Evolutionary conservation across 2,329 filamentous ascomycete species (phyloP).

Genomic region (Ophidiomyces ophidiicola): DNA sequence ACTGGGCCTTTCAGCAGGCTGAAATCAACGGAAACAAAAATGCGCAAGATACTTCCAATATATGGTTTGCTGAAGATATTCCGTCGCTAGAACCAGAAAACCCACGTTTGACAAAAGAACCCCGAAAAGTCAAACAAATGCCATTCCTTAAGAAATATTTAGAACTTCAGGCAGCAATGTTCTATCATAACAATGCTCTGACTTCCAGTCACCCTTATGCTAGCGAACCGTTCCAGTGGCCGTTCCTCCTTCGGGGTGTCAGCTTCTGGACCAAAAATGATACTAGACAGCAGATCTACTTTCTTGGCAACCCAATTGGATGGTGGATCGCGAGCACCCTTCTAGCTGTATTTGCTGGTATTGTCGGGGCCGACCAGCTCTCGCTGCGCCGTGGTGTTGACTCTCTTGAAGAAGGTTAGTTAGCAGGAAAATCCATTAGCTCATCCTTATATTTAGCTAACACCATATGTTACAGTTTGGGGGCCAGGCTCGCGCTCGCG

Average conservation of each 20-base stretch:
- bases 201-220: conserved; percentile 95
- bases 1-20: conserved; percentile 94
- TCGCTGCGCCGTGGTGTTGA: conserved; percentile 87
- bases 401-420: conserved; percentile 83
- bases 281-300: conserved; percentile 94
- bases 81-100: conserved; percentile 62
- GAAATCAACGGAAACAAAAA: conserved; percentile 99
- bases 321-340: conserved; percentile 96
- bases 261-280: conserved; percentile 99
- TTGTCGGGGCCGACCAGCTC: conserved; percentile 83
- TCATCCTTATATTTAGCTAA: conserved; percentile 23
- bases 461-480: conserved; percentile 28
- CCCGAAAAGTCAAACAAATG: conserved; percentile 66
- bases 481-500: conserved; percentile 69
- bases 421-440: background rate
- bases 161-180: conserved; percentile 95
- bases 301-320: conserved; percentile 88
- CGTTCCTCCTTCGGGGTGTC: conserved; percentile 89
- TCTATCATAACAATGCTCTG: conserved; percentile 96
- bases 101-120: conserved; percentile 60
- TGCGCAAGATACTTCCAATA: conserved; percentile 72
- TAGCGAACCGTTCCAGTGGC: conserved; percentile 92
- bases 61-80: conserved; percentile 89
- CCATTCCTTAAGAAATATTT: conserved; percentile 91
- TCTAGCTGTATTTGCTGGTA: conserved; percentile 83